Percentiles rank a stretch among this genome's conserved stretches.
These are phyloP conservation scores for Penicillium taxi DNA, from an alignment of 495 filamentous ascomycete species.

Conservation along the genomic window DNA sequence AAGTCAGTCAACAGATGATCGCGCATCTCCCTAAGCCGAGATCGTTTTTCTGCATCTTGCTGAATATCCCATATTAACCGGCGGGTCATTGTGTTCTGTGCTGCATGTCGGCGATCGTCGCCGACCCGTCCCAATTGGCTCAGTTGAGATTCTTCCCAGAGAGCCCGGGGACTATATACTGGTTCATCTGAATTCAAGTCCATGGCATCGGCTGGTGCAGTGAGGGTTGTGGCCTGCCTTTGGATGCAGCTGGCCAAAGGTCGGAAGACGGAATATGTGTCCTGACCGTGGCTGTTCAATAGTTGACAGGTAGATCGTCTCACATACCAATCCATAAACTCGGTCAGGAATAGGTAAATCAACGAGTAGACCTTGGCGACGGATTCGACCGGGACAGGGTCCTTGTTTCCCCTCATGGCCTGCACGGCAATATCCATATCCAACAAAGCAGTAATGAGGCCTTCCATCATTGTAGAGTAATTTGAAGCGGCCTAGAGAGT, in stretches of 20 bases:
- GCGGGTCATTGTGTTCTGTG: slow-evolving; percentile 33
- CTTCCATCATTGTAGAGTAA: slow-evolving; percentile 40
- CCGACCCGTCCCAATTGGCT: slow-evolving; percentile 34
- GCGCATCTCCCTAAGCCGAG: slow-evolving; percentile 18
- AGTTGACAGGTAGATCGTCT: slow-evolving; percentile 33
- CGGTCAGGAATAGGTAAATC: slow-evolving; percentile 40
- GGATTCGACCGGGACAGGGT: slow-evolving; percentile 16
- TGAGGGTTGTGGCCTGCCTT: slow-evolving; percentile 18
- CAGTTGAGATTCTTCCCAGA: slow-evolving; percentile 32
- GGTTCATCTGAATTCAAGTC: slow-evolving; percentile 25
- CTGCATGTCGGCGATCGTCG: slow-evolving; percentile 28
- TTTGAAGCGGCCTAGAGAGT: slow-evolving; percentile 34
- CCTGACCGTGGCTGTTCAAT: slow-evolving; percentile 39
- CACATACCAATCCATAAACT: slow-evolving; percentile 44
- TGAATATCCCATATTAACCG: slow-evolving; percentile 40
- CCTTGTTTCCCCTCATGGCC: slow-evolving; percentile 12
- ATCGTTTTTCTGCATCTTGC: slow-evolving; percentile 27
- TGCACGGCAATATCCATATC: slow-evolving; percentile 36
- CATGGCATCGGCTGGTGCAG: slow-evolving; percentile 15
- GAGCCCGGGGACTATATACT: slow-evolving; percentile 18
- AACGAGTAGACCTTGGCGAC: slow-evolving; percentile 39
- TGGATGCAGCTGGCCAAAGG: slow-evolving; percentile 34
- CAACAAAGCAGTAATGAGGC: slow-evolving; percentile 32
- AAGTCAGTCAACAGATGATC: slow-evolving; percentile 23
- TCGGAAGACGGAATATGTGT: slow-evolving; percentile 36